phyloP scores from a whole-genome alignment of 306 rosid genomes.

The Luffa acutangula region DNA sequence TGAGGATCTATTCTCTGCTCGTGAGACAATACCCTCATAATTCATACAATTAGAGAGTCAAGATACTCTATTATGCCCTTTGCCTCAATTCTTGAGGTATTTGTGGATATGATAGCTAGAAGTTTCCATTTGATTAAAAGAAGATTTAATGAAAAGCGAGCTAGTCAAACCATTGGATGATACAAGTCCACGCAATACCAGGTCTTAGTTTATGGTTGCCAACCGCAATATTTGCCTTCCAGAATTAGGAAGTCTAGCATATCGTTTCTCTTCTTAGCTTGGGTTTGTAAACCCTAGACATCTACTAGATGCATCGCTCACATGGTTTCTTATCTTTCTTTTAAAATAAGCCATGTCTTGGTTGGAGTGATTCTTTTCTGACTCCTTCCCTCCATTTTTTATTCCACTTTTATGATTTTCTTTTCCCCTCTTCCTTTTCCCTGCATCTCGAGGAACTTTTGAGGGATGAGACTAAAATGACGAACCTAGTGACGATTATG shows the following conservation, averaged over 20 bases:
- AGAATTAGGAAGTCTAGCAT: slow-evolving; percentile 26
- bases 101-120: slow-evolving; percentile 4
- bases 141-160: slow-evolving; percentile 23
- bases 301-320: slow-evolving; percentile 47
- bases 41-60: neutral
- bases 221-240: slow-evolving; percentile 25
- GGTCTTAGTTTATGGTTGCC: slow-evolving; percentile 8
- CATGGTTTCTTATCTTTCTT: slow-evolving; percentile 39
- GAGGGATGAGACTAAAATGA: slow-evolving; percentile 7
- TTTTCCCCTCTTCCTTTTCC: slow-evolving; percentile 14
- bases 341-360: slow-evolving; percentile 36
- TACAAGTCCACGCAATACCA: slow-evolving; percentile 33
- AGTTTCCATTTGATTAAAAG: slow-evolving; percentile 12
- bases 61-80: neutral
- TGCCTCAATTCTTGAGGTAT: neutral
- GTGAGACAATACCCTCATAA: slow-evolving; percentile 21
- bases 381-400: neutral
- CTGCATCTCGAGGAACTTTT: slow-evolving; percentile 54
- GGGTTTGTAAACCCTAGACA: slow-evolving; percentile 33
- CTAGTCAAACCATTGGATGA: slow-evolving; percentile 43
- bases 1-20: slow-evolving; percentile 32
- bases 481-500: slow-evolving; percentile 9
- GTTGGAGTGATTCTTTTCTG: slow-evolving; percentile 27
- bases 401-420: neutral
- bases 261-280: slow-evolving; percentile 12